These are phyloP conservation scores for Pinus tabuliformis DNA, from an alignment of 75 land plant genomes.

Conservation along the genomic window DNA sequence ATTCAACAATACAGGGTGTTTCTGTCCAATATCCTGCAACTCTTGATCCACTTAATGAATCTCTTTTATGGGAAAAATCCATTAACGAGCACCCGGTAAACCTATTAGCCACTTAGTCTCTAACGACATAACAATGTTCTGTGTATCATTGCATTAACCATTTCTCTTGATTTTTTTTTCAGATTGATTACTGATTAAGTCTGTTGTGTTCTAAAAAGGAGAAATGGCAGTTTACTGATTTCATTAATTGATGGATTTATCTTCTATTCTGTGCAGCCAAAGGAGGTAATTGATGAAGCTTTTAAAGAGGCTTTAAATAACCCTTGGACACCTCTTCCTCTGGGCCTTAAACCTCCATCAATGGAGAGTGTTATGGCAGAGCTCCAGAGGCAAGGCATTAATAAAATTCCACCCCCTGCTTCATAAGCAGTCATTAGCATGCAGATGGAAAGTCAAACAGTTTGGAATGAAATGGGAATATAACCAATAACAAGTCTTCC, in stretches of 20 bases:
- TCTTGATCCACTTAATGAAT: background rate
- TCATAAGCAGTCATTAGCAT: background rate
- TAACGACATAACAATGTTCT: background rate
- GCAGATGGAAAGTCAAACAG: too few species aligned
- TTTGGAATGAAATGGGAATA: background rate
- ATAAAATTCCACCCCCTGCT: conserved; percentile 47
- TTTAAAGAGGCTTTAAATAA: conserved; percentile 85
- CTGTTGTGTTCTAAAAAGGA: background rate
- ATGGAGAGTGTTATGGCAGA: conserved; percentile 82
- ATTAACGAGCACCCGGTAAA: conserved; percentile 6
- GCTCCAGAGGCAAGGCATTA: conserved; percentile 83
- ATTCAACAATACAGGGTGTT: too few species aligned
- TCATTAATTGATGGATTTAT: background rate
- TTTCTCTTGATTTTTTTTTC: background rate
- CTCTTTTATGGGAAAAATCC: background rate
- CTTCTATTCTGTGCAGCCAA: conserved; percentile 31
- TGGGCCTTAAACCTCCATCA: conserved; percentile 88
- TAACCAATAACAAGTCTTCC: background rate
- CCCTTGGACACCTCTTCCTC: conserved; percentile 82
- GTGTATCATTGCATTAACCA: background rate
- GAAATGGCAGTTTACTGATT: background rate
- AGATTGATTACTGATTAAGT: background rate
- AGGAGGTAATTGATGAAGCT: conserved; percentile 72
- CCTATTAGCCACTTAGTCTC: background rate
- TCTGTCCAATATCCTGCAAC: background rate